Conservation (phyloP, 2,329 filamentous ascomycete genomes). For the Phialophora verrucosa region DNA sequence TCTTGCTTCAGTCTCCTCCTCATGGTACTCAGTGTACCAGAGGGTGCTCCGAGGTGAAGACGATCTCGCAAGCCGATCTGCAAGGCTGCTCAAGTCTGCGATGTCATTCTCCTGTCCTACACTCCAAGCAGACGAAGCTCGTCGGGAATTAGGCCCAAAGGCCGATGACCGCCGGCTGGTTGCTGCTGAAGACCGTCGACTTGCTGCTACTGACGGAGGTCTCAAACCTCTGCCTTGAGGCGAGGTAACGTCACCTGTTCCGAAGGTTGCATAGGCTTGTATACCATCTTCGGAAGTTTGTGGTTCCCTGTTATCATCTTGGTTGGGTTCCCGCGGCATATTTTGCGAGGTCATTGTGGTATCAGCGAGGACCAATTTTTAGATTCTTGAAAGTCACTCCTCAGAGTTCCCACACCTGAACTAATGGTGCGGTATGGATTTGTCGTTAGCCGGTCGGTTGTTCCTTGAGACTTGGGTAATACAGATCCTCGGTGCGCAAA, state of each 20-base stretch:
- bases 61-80: background rate
- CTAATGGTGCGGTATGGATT: background rate
- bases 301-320: background rate
- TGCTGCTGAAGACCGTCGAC: slow-evolving; percentile 11
- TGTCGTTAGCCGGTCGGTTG: background rate
- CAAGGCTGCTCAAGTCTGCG: background rate
- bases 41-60: background rate
- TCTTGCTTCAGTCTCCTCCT: background rate
- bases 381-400: background rate
- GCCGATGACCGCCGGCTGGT: slow-evolving; percentile 10
- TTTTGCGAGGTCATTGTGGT: background rate
- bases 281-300: background rate
- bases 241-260: slow-evolving; percentile 10
- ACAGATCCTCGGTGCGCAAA: background rate
- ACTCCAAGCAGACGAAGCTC: background rate
- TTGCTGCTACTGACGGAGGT: slow-evolving; percentile 18
- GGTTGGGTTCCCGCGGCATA: background rate
- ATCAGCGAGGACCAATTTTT: background rate
- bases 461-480: background rate
- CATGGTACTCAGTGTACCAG: background rate
- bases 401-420: background rate
- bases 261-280: slow-evolving; percentile 6
- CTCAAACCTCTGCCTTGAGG: slow-evolving; percentile 9
- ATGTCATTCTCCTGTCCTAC: background rate
- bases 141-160: background rate